A percentile compares a stretch with the other conserved stretches of the same genome.
phyloP scores from a whole-genome alignment of 257 asterid genomes.

The Plantago ovata region DNA sequence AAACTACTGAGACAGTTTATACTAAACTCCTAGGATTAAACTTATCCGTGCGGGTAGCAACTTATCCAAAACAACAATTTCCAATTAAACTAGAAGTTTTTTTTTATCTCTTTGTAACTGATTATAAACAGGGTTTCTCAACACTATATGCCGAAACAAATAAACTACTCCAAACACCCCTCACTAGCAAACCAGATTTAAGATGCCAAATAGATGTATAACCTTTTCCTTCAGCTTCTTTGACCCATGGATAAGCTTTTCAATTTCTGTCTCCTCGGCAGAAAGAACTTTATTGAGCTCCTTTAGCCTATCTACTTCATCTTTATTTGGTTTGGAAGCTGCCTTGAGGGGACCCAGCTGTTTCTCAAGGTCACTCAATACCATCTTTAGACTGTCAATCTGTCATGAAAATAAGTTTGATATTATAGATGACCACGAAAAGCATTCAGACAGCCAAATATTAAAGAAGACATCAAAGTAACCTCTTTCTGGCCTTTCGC shows the following conservation, averaged over 20 bases:
- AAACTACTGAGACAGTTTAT: too few relatives aligned
- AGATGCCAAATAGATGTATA: constrained; percentile 11
- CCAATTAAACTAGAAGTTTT: too few relatives aligned
- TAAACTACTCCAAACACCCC: not conserved
- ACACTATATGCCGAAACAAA: too few relatives aligned
- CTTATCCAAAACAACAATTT: too few relatives aligned
- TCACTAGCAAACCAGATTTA: not conserved
- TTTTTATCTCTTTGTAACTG: too few relatives aligned
- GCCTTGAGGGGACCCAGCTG: constrained; percentile 66
- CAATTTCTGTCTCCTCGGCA: constrained; percentile 74
- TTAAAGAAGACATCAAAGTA: constrained; percentile 13
- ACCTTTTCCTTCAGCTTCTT: constrained; percentile 86
- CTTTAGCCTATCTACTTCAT: constrained; percentile 59
- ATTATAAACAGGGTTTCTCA: too few relatives aligned
- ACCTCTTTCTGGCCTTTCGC: constrained; percentile 90
- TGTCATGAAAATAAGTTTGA: constrained; percentile 23
- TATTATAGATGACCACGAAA: not conserved
- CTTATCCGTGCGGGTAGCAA: too few relatives aligned
- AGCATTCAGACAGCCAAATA: constrained; percentile 13
- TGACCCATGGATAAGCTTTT: constrained; percentile 69
- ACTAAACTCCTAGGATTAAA: too few relatives aligned
- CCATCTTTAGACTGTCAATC: constrained; percentile 73
- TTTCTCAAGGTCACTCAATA: constrained; percentile 56
- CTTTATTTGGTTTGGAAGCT: constrained; percentile 64
- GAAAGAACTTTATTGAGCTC: constrained; percentile 56